phyloP scores from a whole-genome alignment of 345 rosid genomes.

The Euphorbia pulcherrima region DNA sequence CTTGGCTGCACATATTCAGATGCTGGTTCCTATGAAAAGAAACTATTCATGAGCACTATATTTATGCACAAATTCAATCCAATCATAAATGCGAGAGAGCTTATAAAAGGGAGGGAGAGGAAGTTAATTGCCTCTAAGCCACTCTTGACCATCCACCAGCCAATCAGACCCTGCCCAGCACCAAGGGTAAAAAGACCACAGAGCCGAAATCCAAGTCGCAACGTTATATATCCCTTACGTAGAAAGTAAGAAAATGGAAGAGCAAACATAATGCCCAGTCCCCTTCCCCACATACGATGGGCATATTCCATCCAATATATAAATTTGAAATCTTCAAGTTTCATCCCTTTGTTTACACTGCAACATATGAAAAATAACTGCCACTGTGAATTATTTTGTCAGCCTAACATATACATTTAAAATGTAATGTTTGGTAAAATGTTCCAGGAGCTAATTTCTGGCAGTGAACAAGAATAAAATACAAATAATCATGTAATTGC shows the following conservation, averaged over 20 bases:
- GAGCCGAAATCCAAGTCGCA: slow-evolving; percentile 72
- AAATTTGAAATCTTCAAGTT: slow-evolving; percentile 82
- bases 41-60: slow-evolving; percentile 16
- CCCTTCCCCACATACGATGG: slow-evolving; percentile 99
- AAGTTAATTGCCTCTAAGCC: slow-evolving; percentile 63
- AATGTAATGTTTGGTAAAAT: neutral
- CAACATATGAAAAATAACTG: slow-evolving; percentile 11
- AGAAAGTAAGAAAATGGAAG: slow-evolving; percentile 89
- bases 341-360: slow-evolving; percentile 94
- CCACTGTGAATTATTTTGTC: neutral
- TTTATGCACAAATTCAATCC: neutral
- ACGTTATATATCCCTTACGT: slow-evolving; percentile 77
- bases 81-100: neutral
- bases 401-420: neutral
- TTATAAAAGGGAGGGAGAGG: neutral
- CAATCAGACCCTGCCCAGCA: slow-evolving; percentile 94
- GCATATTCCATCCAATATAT: slow-evolving; percentile 98
- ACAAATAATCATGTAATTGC: slow-evolving; percentile 4
- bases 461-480: neutral
- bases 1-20: slow-evolving; percentile 84
- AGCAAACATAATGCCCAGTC: slow-evolving; percentile 92
- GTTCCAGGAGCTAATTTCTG: neutral
- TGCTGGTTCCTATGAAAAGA: slow-evolving; percentile 64
- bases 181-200: slow-evolving; percentile 86
- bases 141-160: slow-evolving; percentile 99